phyloP scores from a whole-genome alignment of 805 yeast species.

The Cephaloascus fragrans region DNA sequence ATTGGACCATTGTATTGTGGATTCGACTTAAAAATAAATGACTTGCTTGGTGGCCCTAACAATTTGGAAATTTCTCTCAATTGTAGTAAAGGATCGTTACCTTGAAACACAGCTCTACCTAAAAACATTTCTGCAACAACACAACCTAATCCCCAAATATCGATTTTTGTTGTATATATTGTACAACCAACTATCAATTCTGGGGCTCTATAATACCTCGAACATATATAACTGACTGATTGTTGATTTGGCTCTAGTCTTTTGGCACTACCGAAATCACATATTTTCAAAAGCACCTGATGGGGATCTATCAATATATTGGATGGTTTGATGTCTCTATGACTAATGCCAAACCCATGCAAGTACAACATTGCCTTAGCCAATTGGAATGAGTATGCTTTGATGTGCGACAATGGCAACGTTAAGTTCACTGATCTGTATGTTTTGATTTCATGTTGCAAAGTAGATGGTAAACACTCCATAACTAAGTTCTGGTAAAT shows the following conservation, averaged over 20 bases:
- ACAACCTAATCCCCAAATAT: slow-evolving; percentile 97
- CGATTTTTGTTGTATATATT: slow-evolving; percentile 82
- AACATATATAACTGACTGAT: slow-evolving; percentile 92
- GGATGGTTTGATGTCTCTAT: slow-evolving; percentile 79
- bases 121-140: slow-evolving; percentile 89
- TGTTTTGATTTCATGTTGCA: slow-evolving; percentile 66
- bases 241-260: slow-evolving; percentile 70
- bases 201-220: slow-evolving; percentile 93
- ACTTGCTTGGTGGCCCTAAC: slow-evolving; percentile 77
- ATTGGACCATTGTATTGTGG: slow-evolving; percentile 70
- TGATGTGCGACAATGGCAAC: slow-evolving; percentile 64
- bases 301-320: slow-evolving; percentile 70
- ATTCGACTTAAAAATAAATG: slow-evolving; percentile 64
- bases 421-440: slow-evolving; percentile 51
- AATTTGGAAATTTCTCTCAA: slow-evolving; percentile 83
- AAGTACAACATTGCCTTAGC: slow-evolving; percentile 77
- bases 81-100: slow-evolving; percentile 81
- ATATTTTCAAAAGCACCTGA: slow-evolving; percentile 57
- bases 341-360: slow-evolving; percentile 74
- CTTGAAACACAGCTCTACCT: slow-evolving; percentile 93
- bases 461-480: slow-evolving; percentile 80
- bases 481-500: slow-evolving; percentile 74
- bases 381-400: slow-evolving; percentile 69
- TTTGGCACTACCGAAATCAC: slow-evolving; percentile 84
- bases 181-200: slow-evolving; percentile 90